Evolutionary conservation across 352 stramenopile genomes (phyloP).

Genomic region (Phytophthora foliorum): DNA sequence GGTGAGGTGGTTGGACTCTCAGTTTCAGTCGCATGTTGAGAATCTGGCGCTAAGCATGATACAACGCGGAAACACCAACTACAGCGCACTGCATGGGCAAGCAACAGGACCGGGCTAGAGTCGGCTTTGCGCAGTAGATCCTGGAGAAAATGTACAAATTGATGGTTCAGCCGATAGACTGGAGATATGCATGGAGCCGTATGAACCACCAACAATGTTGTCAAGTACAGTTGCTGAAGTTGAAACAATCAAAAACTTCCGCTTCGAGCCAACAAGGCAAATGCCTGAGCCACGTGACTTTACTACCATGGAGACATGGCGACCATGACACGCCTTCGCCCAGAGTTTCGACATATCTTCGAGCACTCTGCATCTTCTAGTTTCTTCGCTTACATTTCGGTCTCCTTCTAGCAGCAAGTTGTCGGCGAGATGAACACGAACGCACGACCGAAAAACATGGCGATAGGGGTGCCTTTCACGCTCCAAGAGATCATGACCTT

Average conservation of each 20-base stretch:
- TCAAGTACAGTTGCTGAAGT: slow-evolving; percentile 7
- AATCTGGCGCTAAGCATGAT: no score
- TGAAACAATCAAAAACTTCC: slow-evolving; percentile 13
- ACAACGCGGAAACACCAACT: no score
- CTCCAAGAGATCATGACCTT: slow-evolving; percentile 44
- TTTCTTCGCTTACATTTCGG: slow-evolving; percentile 31
- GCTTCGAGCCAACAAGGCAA: slow-evolving; percentile 4
- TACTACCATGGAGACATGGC: slow-evolving; percentile 2
- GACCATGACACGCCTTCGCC: slow-evolving; percentile 7
- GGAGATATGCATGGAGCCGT: slow-evolving; percentile 1
- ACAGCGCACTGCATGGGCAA: no score
- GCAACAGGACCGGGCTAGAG: neutral
- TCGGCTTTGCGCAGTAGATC: neutral
- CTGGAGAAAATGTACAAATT: neutral
- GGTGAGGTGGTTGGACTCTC: slow-evolving; percentile 25
- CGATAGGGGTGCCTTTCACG: slow-evolving; percentile 7
- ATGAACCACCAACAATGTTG: neutral
- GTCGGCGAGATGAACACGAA: slow-evolving; percentile 10
- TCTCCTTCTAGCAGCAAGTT: slow-evolving; percentile 15
- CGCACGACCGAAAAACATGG: neutral
- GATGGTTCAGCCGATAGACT: neutral
- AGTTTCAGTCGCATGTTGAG: slow-evolving; percentile 14
- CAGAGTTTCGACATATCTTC: slow-evolving; percentile 22
- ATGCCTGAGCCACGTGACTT: slow-evolving; percentile 3
- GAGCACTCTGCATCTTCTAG: slow-evolving; percentile 7